Percentiles rank a stretch among this genome's conserved stretches.
phyloP scores from a whole-genome alignment of 1,284 basidiomycete genomes.

The Irpex rosettiformis region DNA sequence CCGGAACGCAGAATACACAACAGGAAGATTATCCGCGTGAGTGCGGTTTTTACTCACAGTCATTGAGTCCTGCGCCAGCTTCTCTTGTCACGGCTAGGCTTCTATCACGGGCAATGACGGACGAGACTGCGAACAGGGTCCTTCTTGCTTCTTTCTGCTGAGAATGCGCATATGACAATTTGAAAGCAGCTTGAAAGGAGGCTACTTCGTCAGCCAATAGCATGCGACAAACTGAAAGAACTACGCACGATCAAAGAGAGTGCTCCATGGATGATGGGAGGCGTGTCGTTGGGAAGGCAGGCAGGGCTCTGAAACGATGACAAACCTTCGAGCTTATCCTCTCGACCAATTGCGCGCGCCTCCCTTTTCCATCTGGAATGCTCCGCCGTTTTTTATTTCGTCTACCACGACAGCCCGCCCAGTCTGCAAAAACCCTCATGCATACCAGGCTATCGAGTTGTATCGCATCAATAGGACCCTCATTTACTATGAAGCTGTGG shows the following conservation, averaged over 20 bases:
- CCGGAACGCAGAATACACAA: background rate
- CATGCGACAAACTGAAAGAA: background rate
- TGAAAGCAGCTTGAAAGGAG: slow-evolving; percentile 1
- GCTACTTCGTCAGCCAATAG: background rate
- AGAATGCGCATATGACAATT: background rate
- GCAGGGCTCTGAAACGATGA: background rate
- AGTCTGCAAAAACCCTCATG: background rate
- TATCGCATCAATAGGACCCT: background rate
- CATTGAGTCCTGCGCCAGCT: background rate
- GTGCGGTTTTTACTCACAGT: slow-evolving; percentile 1
- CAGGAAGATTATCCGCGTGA: background rate
- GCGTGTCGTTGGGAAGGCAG: background rate
- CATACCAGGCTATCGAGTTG: background rate
- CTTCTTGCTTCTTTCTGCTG: background rate
- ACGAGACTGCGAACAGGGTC: background rate
- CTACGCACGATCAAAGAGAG: background rate
- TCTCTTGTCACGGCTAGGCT: background rate
- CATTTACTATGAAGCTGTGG: background rate
- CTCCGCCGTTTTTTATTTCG: background rate
- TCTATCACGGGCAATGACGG: slow-evolving; percentile 1
- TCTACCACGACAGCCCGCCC: background rate
- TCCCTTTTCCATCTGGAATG: background rate
- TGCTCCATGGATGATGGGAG: slow-evolving; percentile 1
- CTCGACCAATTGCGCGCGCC: background rate
- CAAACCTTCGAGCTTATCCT: slow-evolving; percentile 3